Conservation (phyloP, 257 asterid species). For the Paulownia fortunei region DNA sequence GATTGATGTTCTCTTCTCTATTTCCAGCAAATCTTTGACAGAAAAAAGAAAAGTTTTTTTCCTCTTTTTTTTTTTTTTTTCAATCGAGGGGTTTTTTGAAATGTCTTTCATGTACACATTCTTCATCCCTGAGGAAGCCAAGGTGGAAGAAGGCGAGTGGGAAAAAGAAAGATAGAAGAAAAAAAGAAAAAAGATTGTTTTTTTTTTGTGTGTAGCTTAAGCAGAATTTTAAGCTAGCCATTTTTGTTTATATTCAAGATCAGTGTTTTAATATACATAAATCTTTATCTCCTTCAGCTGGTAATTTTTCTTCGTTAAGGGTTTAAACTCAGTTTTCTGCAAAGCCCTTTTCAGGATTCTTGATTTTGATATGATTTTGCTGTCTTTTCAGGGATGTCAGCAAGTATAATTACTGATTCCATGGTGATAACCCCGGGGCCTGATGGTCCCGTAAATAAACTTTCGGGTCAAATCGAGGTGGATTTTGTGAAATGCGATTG, state of each 20-base stretch:
- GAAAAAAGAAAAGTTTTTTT: not conserved
- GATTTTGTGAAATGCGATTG: conserved; percentile 58
- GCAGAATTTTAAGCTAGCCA: not conserved
- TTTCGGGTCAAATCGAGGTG: conserved; percentile 46
- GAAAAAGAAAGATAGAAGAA: conserved; percentile 41
- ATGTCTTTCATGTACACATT: conserved; percentile 41
- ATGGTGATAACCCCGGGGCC: conserved; percentile 42
- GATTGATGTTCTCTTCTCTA: not conserved
- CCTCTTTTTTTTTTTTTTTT: not conserved
- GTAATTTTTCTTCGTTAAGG: not conserved
- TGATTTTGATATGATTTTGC: not conserved
- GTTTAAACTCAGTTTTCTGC: not conserved
- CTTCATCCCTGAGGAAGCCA: conserved; percentile 43
- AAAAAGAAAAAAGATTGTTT: not conserved
- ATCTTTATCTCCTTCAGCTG: not conserved
- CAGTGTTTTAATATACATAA: conserved; percentile 1
- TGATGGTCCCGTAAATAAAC: conserved; percentile 36
- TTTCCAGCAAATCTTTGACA: not conserved
- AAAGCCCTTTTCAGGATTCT: not conserved
- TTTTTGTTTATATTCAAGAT: conserved; percentile 22
- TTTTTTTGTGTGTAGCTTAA: not conserved
- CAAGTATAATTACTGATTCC: conserved; percentile 41
- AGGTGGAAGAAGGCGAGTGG: conserved; percentile 50
- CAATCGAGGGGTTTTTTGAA: conserved; percentile 8
- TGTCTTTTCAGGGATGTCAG: conserved; percentile 42